Evolutionary conservation across 345 rosid species (phyloP).

Genomic region (Eucalyptus erythrocorys): DNA sequence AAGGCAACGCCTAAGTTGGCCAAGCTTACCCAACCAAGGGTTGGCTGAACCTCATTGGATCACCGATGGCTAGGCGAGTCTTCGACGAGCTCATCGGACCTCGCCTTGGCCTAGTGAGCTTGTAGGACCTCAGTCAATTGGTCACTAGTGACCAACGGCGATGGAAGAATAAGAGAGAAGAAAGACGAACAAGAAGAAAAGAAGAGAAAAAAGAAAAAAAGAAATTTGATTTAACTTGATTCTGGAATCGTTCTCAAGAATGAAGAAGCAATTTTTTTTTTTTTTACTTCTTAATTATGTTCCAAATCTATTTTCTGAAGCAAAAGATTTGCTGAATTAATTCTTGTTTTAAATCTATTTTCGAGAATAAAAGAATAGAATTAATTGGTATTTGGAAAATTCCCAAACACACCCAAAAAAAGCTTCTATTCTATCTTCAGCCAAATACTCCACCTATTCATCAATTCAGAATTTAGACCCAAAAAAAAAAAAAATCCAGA

Average conservation of each 20-base stretch:
- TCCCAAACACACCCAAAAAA: background rate
- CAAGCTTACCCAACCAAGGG: too few species aligned
- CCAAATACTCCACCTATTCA: background rate
- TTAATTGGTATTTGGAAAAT: rapidly evolving
- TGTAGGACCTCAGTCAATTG: rapidly evolving
- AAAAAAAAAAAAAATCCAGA: background rate
- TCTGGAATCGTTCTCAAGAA: rapidly evolving
- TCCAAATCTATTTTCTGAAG: rapidly evolving
- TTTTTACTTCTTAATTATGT: too few species aligned
- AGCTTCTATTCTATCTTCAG: background rate
- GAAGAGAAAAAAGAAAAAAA: background rate
- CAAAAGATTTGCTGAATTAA: too few species aligned
- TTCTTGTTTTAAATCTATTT: too few species aligned
- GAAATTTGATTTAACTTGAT: too few species aligned
- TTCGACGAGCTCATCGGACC: rapidly evolving
- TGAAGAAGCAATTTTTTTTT: too few species aligned
- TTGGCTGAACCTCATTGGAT: rapidly evolving
- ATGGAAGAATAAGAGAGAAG: too few species aligned
- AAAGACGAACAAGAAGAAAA: too few species aligned
- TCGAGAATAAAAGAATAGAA: rapidly evolving
- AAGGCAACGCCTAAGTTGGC: too few species aligned
- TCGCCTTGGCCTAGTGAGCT: too few species aligned
- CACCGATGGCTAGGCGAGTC: too few species aligned
- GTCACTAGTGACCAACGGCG: rapidly evolving
- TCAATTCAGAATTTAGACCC: too few species aligned